Evolutionary conservation across 306 rosid genomes (phyloP), one percentile per base, ranked within the genome.

Genomic region (Mimosa bimucronata): DNA sequence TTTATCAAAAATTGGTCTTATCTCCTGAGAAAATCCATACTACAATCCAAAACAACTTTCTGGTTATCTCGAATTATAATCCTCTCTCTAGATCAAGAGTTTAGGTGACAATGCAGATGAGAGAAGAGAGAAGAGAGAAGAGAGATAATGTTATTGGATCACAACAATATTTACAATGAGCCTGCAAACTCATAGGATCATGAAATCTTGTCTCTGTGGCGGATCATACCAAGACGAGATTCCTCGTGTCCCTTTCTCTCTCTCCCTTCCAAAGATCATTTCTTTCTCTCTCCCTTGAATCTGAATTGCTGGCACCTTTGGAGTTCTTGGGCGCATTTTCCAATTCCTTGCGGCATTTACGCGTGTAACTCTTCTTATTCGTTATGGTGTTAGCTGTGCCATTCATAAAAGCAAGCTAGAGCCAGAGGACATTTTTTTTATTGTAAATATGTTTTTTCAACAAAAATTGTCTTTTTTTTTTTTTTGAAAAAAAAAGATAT

Each of bases 271-370:
- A 41, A 77, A 70, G 52, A 16, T 28, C 18, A 16, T 66, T 18
- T 58, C 38, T 44, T 4, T 28, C 65, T 26, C 0, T 61, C 58
- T 31, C 40, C 29, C 62, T 70, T 68, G 71, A 79, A 81, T 77
- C 80, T 74, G 71, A 67, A 83, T 79, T 78, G 89, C 85, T 86
- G 92, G 84, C 91, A 86, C 82, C 89, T 82, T 82, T 48, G 65
- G 74, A 28, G 30, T 53, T 55, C 82, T 50, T 53, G 60, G 92
- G 89, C 90, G 91, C 93, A 85, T 82, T 77, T 83, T 86, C 66
- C 97, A 81, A 94, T 84, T 82, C 67, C 75, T 71, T 25, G 90
- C 91, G 83, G 80, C 84, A 37, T 82, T 89, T 81, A 70, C 94
- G 93, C 87, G 83, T 85, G 60, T 53, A 68, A 79, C 66, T 57